Evolutionary conservation across 345 rosid genomes (phyloP), one percentile per base, ranked within the genome.

Genomic region (Lepidium africanum): DNA sequence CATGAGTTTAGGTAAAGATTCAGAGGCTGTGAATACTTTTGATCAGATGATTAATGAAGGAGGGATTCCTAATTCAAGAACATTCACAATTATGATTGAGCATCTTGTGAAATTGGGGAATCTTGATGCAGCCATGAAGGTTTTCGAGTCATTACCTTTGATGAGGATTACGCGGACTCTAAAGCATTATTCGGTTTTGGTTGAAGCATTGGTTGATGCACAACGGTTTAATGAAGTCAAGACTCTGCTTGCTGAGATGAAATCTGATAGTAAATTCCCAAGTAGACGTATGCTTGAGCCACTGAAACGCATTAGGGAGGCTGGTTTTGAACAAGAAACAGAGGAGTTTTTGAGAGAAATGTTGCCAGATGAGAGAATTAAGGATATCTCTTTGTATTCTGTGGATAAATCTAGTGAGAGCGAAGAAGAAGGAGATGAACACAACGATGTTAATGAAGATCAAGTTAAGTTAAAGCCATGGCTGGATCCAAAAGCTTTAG

Each of bases 401-500:
- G 72, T 59, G 61, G 84, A 79, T 54, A 46, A 51, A 61, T 63
- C 69, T 27, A 79, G 75, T 32, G 86, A 78, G 6, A 82, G 30
- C 43, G 85, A 70, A 19, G 76, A 69, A 9, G 71, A 67, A 7
- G 80, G 63, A 19, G 78, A 75, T 3, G 75, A 75, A 13, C 53
- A 53, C 35, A 39, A 59, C 46, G 74, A 73, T 37, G 74, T 17
- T 21, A 66, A 45, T 41, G 61, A 55, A 21, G 32, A 60, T 53
- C 79, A 23, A 54, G 77, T 90, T 55, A 73, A 60, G 76, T 77
- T 90, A 77, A 93, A 90, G 73, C 89, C 92, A 55, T 88, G 94
- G 96, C 59, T 93, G 67, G 94, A 90, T 60, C 97, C 98, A 5
- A 85, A 80, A 74, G 94, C 94, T 76, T 82, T 93, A 81, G 96